Percentiles rank a stretch among this genome's conserved stretches.
Conservation (phyloP, 768 basidiomycete genomes). For the Leccinum boreale region DNA sequence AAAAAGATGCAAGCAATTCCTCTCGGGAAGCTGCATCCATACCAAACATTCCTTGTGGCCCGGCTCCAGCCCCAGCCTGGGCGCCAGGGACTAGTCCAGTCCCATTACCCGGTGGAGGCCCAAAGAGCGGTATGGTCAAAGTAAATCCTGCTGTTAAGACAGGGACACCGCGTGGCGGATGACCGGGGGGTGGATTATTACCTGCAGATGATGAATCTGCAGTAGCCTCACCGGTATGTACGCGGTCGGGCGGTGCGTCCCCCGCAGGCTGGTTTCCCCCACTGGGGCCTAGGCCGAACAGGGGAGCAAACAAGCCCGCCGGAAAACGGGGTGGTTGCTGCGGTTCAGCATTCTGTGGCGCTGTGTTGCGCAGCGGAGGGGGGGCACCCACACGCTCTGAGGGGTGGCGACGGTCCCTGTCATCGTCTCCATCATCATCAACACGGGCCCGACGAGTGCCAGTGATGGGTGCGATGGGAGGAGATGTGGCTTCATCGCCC, state of each 20-base stretch:
- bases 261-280: slow-evolving; percentile 12
- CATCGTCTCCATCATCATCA: slow-evolving; percentile 60
- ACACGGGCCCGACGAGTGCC: slow-evolving; percentile 52
- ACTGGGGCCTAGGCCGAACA: slow-evolving; percentile 22
- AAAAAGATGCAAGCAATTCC: slow-evolving; percentile 24
- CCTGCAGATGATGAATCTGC: slow-evolving; percentile 16
- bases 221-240: slow-evolving; percentile 28
- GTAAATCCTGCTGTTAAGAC: slow-evolving; percentile 31
- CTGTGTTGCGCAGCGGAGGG: slow-evolving; percentile 17
- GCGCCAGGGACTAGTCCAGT: slow-evolving; percentile 1
- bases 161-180: slow-evolving; percentile 19
- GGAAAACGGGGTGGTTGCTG: slow-evolving; percentile 19
- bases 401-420: slow-evolving; percentile 61
- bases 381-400: slow-evolving; percentile 49
- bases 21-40: slow-evolving; percentile 22
- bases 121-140: slow-evolving; percentile 35
- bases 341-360: slow-evolving; percentile 22
- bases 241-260: slow-evolving; percentile 20
- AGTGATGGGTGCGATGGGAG: slow-evolving; percentile 29
- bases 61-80: slow-evolving; percentile 1
- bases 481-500: slow-evolving; percentile 31
- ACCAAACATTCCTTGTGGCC: slow-evolving; percentile 3
- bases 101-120: slow-evolving; percentile 10
- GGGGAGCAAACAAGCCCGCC: slow-evolving; percentile 22
- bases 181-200: slow-evolving; percentile 24